phyloP scores from a whole-genome alignment of 1,284 basidiomycete genomes.

The Ustilago loliicola region DNA sequence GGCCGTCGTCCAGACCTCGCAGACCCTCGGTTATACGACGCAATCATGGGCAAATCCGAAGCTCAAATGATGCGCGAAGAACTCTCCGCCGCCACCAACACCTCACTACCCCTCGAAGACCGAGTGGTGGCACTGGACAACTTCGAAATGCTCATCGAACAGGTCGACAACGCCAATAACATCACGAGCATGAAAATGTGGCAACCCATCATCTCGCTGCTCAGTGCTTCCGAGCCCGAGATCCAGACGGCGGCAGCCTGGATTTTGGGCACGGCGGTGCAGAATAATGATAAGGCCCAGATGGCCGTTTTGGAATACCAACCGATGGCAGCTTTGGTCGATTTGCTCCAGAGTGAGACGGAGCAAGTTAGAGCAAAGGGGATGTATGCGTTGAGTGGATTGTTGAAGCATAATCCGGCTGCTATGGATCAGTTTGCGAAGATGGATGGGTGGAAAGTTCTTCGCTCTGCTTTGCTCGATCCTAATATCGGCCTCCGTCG shows the following conservation, averaged over 20 bases:
- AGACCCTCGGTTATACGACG: constrained; percentile 64
- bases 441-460: constrained; percentile 79
- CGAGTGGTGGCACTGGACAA: constrained; percentile 87
- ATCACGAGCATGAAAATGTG: constrained; percentile 87
- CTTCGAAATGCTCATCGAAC: constrained; percentile 94
- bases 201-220: constrained; percentile 81
- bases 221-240: constrained; percentile 75
- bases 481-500: constrained; percentile 82
- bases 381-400: constrained; percentile 85
- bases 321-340: constrained; percentile 74
- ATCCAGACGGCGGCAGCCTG: constrained; percentile 84
- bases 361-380: constrained; percentile 76
- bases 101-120: constrained; percentile 38
- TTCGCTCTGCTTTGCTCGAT: constrained; percentile 79
- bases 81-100: constrained; percentile 60
- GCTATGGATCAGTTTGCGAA: constrained; percentile 78
- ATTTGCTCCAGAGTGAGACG: constrained; percentile 75
- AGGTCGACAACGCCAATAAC: constrained; percentile 96
- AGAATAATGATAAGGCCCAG: constrained; percentile 94
- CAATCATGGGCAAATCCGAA: constrained; percentile 69
- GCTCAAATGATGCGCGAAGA: constrained; percentile 70
- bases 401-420: constrained; percentile 83
- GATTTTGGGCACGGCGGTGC: constrained; percentile 92
- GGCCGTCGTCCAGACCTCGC: constrained; percentile 64
- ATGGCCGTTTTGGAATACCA: constrained; percentile 76